Evolutionary conservation across 495 filamentous ascomycete species (phyloP).

Genomic region (Aspergillus ellipticus): DNA sequence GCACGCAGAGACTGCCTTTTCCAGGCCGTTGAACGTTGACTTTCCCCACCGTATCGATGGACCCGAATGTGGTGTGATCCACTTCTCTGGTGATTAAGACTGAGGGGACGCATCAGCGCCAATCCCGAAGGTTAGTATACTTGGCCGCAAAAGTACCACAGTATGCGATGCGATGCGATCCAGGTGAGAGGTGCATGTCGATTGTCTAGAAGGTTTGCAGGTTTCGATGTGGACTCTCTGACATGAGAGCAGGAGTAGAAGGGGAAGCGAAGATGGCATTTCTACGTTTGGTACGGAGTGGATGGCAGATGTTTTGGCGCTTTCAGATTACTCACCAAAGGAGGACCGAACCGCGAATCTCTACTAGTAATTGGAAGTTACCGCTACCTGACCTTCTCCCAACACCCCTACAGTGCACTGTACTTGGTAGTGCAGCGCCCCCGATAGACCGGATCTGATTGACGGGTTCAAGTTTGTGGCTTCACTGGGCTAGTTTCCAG

Average conservation of each 20-base stretch:
- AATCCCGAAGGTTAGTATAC: background rate
- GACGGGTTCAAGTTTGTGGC: background rate
- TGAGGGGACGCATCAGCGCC: slow-evolving; percentile 2
- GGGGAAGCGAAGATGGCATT: no score
- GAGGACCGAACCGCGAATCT: no score
- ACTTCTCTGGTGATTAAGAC: background rate
- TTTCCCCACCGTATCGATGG: slow-evolving; percentile 4
- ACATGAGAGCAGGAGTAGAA: no score
- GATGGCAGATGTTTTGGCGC: no score
- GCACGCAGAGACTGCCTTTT: slow-evolving; percentile 5
- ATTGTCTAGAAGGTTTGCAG: no score
- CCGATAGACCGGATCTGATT: background rate
- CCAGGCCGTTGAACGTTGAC: slow-evolving; percentile 4
- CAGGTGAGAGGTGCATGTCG: background rate
- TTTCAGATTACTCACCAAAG: no score
- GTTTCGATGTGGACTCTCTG: no score
- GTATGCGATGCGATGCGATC: no score
- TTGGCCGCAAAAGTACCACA: slow-evolving; percentile 1
- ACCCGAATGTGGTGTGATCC: slow-evolving; percentile 1
- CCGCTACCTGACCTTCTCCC: background rate
- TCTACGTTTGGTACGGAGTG: no score
- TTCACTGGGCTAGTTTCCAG: background rate
- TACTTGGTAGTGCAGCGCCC: background rate
- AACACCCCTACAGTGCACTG: background rate
- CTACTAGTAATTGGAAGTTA: no score